phyloP scores from a whole-genome alignment of 257 asterid species.

The Leonotis leonurus region DNA sequence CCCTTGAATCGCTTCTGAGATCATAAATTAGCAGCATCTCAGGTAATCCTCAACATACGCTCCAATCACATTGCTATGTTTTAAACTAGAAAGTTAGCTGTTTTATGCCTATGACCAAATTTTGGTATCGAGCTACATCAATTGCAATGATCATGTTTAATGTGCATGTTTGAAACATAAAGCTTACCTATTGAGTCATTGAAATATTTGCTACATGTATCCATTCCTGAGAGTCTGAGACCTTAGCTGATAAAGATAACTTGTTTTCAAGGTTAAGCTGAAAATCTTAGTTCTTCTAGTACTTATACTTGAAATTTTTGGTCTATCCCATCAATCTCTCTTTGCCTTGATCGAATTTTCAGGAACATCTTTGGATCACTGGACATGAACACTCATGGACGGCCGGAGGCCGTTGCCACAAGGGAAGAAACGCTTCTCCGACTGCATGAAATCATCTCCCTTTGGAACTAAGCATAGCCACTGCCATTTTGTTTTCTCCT shows the following conservation, averaged over 20 bases:
- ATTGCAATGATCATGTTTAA: neutral
- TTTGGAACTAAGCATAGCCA: neutral
- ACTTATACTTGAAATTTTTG: neutral
- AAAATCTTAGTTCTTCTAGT: neutral
- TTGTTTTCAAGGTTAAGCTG: neutral
- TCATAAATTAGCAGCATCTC: conserved; percentile 1
- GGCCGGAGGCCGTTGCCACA: neutral
- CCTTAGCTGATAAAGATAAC: neutral
- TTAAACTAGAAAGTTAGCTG: neutral
- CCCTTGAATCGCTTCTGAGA: conserved; percentile 17
- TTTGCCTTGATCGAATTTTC: neutral
- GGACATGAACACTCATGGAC: neutral
- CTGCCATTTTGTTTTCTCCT: neutral
- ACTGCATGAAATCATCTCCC: neutral
- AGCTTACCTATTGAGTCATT: neutral
- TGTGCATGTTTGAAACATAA: neutral
- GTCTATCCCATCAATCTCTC: neutral
- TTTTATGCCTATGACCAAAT: neutral
- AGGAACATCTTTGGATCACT: conserved; percentile 7
- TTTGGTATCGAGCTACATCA: neutral
- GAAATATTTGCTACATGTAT: neutral
- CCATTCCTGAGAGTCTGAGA: neutral
- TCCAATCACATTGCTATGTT: neutral
- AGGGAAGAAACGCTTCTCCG: neutral
- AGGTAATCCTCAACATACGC: conserved; percentile 20